Base-by-base conservation (phyloP, 345 rosid genomes). In the Reutealis trisperma region DNA sequence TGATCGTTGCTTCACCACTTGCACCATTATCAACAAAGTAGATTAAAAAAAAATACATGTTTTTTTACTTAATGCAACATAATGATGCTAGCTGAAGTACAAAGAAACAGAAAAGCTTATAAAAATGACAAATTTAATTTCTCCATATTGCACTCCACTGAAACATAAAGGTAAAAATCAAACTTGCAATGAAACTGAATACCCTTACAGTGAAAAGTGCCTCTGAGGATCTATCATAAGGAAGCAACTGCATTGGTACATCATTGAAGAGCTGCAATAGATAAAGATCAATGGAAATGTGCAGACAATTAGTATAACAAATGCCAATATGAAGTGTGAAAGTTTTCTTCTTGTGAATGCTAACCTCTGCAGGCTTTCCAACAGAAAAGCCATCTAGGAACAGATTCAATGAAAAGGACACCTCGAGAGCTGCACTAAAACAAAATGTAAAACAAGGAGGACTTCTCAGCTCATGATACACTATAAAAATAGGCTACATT, bases 341-440 rank as follows among this genome's bases (percentile, higher is more conserved):
- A 60, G 12, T 30, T 59, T 44, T 61, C 70, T 9, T 11, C 58
- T 64, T 52, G 19, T 14, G 25, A 55, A 42, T 34, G 37, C 82
- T 54, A 58, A 82, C 85, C 85, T 82, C 74, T 8, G 79, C 21
- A 69, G 70, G 58, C 72, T 75, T 75, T 60, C 77, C 85, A 66
- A 82, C 32, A 61, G 67, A 82, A 71, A 69, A 82, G 21, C 85
- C 85, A 82, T 82, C 32, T 16, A 65, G 52, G 67, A 74, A 78
- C 24, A 82, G 54, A 74, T 75, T 75, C 25, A 82, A 22, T 6
- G 77, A 66, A 75, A 82, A 78, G 4, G 85, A 78, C 8, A 70
- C 77, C 72, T 78, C 77, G 57, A 64, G 51, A 37, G 65, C 85
- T 78, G 79, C 73, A 75, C 22, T 16, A 78, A 61, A 63, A 25